Evolutionary conservation across 495 filamentous ascomycete species (phyloP).

Genomic region (Neurospora sp.): DNA sequence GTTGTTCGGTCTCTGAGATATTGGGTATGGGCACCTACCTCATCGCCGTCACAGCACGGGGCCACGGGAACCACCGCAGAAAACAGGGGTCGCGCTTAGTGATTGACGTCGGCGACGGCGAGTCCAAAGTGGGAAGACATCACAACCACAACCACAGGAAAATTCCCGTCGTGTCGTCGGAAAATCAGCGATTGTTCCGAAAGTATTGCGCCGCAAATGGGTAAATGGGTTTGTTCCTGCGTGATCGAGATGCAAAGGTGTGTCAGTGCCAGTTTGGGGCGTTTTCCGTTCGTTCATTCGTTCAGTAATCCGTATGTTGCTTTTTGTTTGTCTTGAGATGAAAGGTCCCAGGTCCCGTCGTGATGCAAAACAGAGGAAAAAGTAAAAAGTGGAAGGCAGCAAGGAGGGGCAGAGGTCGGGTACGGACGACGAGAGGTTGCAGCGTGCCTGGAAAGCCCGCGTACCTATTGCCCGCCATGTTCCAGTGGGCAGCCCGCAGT

Average conservation of each 20-base stretch:
- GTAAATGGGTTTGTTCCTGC: not conserved
- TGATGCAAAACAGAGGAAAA: not conserved
- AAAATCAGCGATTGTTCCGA: not conserved
- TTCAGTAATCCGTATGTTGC: not conserved
- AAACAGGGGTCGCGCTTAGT: not conserved
- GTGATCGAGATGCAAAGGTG: not conserved
- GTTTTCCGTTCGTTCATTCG: not conserved
- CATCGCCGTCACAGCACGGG: not conserved
- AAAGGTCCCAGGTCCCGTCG: not conserved
- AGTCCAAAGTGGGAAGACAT: not conserved
- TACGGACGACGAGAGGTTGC: not conserved
- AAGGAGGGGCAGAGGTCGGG: not conserved
- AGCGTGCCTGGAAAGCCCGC: not conserved
- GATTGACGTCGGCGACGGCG: not conserved
- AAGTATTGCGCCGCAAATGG: not conserved
- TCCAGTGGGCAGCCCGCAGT: not conserved
- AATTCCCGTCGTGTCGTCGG: not conserved
- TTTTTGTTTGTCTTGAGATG: not conserved
- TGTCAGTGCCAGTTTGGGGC: not conserved
- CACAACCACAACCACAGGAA: not conserved
- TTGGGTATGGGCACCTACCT: not conserved
- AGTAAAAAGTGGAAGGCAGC: not conserved
- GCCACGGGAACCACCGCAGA: not conserved
- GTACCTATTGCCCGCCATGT: not conserved
- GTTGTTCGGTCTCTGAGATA: not conserved